phyloP scores from a whole-genome alignment of 2,329 filamentous ascomycete species.

The Aspergillus arachidicola region DNA sequence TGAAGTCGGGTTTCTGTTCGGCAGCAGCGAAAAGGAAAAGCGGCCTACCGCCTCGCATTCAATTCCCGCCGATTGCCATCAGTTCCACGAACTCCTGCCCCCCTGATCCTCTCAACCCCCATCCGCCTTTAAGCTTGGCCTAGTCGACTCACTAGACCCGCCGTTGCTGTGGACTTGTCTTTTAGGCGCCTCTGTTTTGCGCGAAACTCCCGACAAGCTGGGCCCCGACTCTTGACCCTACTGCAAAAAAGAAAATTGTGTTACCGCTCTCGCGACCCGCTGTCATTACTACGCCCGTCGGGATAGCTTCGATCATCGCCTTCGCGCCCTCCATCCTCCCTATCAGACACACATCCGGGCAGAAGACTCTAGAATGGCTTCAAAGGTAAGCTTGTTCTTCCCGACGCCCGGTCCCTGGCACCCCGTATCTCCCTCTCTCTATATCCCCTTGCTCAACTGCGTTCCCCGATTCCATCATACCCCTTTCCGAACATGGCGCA shows the following conservation, averaged over 20 bases:
- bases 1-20: background rate
- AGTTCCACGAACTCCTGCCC: conserved; percentile 22
- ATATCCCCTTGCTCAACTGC: conserved; percentile 6
- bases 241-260: conserved; percentile 31
- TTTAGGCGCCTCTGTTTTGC: conserved; percentile 26
- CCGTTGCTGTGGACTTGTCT: conserved; percentile 29
- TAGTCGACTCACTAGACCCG: conserved; percentile 28
- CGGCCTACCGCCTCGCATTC: conserved; percentile 7
- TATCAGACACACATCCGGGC: conserved; percentile 12
- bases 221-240: conserved; percentile 30
- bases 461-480: conserved; percentile 5
- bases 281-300: conserved; percentile 21
- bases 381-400: conserved; percentile 28
- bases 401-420: conserved; percentile 6
- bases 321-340: conserved; percentile 14
- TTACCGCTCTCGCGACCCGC: conserved; percentile 26
- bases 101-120: conserved; percentile 22
- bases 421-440: conserved; percentile 12
- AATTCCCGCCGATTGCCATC: conserved; percentile 19
- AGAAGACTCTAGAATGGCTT: conserved; percentile 30
- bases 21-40: background rate
- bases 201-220: conserved; percentile 30
- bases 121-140: conserved; percentile 32
- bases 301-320: conserved; percentile 28
- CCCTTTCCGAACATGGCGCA: conserved; percentile 3